A percentile compares a stretch with the other conserved stretches of the same genome.
Conservation (phyloP, 352 stramenopile genomes). For the Globisporangium emineosum region DNA sequence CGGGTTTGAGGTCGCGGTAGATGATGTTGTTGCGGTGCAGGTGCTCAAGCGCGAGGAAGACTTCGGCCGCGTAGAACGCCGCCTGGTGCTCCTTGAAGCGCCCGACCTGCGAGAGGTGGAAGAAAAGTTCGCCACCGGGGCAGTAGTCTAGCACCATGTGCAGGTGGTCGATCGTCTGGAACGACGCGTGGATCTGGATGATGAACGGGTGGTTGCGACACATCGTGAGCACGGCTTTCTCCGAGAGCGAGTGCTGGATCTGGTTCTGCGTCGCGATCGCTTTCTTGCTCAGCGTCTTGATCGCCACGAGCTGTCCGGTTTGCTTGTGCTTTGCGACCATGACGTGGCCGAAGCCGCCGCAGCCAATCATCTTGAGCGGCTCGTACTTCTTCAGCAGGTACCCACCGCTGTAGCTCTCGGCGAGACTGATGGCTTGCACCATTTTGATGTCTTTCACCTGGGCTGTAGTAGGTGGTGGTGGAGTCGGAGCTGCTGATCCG, state of each 20-base stretch:
- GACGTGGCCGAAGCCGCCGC: conserved; percentile 85
- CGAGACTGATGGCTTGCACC: conserved; percentile 68
- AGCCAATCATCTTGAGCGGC: conserved; percentile 75
- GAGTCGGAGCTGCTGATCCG: neutral
- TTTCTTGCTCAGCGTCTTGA: conserved; percentile 85
- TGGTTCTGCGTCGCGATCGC: conserved; percentile 77
- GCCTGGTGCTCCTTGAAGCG: conserved; percentile 77
- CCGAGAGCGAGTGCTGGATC: conserved; percentile 79
- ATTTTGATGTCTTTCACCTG: conserved; percentile 44
- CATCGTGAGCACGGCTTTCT: conserved; percentile 87
- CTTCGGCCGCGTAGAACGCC: conserved; percentile 87
- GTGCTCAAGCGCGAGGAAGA: conserved; percentile 78
- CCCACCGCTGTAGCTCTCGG: conserved; percentile 77
- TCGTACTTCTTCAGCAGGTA: conserved; percentile 78
- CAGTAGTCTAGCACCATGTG: conserved; percentile 77
- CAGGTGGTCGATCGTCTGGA: conserved; percentile 83
- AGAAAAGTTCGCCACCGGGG: conserved; percentile 79
- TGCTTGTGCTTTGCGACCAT: conserved; percentile 66
- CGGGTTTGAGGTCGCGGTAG: conserved; percentile 89
- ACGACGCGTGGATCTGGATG: conserved; percentile 84
- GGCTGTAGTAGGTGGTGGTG: neutral
- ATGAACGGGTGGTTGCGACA: conserved; percentile 90
- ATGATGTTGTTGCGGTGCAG: conserved; percentile 75
- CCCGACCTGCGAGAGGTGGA: conserved; percentile 74
- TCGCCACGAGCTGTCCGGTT: conserved; percentile 62